Percentiles rank a stretch among this genome's conserved stretches.
Evolutionary conservation across 345 rosid genomes (phyloP).

Genomic region (Microcos paniculata): DNA sequence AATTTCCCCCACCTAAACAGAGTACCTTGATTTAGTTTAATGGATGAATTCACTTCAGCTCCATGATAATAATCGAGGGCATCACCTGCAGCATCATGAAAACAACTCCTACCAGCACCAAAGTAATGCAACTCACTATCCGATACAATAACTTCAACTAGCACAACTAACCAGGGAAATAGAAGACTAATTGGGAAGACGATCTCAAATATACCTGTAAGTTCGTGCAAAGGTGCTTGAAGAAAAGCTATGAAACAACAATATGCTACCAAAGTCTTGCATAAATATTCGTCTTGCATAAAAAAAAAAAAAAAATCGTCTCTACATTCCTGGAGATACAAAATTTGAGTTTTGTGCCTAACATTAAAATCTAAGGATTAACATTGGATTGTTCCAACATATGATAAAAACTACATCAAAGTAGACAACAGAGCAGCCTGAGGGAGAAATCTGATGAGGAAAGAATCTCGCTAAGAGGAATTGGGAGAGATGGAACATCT

Average conservation of each 20-base stretch:
- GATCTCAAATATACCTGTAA: background rate
- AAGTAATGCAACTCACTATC: too few relatives aligned
- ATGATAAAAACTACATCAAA: background rate
- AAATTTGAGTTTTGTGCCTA: background rate
- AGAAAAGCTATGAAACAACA: background rate
- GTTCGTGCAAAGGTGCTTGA: background rate
- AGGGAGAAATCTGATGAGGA: background rate
- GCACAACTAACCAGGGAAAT: too few relatives aligned
- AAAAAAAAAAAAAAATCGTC: background rate
- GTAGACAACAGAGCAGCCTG: background rate
- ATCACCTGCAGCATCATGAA: too few relatives aligned
- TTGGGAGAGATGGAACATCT: background rate
- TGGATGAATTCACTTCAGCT: too few relatives aligned
- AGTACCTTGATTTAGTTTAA: too few relatives aligned
- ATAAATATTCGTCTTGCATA: background rate
- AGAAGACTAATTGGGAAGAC: too few relatives aligned
- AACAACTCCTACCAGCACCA: too few relatives aligned
- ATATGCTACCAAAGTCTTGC: background rate
- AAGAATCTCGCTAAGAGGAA: background rate
- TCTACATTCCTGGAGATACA: background rate
- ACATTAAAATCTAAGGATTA: background rate
- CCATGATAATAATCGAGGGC: too few relatives aligned
- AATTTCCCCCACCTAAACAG: too few relatives aligned
- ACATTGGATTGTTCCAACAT: background rate
- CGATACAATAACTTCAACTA: too few relatives aligned